Conservation (phyloP, 129 eudicot genomes). For the Lonicera japonica region DNA sequence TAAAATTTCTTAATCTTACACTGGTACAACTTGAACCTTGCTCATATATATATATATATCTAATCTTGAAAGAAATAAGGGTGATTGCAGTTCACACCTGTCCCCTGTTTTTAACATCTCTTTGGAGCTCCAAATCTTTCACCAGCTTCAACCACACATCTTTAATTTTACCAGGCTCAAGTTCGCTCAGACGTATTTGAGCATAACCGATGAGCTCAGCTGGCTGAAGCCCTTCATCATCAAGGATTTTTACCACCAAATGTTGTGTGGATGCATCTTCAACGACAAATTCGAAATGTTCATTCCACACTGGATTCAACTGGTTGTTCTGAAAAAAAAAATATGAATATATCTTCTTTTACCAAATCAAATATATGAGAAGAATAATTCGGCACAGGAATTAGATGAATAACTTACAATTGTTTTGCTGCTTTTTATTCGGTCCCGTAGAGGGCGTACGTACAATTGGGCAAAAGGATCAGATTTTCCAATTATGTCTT, state of each 20-base stretch:
- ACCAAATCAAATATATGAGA: background rate
- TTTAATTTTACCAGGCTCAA: conserved; percentile 91
- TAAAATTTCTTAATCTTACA: too few species aligned
- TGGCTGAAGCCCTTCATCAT: conserved; percentile 82
- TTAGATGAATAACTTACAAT: conserved; percentile 49
- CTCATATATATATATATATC: too few species aligned
- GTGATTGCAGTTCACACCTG: conserved; percentile 41
- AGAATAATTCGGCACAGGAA: background rate
- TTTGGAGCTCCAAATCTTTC: conserved; percentile 77
- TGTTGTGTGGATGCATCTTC: conserved; percentile 87
- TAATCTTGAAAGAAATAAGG: background rate
- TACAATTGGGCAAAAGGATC: conserved; percentile 88
- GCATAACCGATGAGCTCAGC: conserved; percentile 89
- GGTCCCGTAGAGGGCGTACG: conserved; percentile 62
- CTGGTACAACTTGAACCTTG: too few species aligned
- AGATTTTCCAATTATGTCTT: conserved; percentile 91
- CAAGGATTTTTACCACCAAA: conserved; percentile 75
- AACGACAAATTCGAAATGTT: conserved; percentile 85
- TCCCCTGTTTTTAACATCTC: conserved; percentile 86
- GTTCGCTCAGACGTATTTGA: conserved; percentile 60
- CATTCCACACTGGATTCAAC: conserved; percentile 96
- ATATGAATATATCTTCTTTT: background rate
- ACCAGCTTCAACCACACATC: conserved; percentile 94
- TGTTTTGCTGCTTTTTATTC: conserved; percentile 69
- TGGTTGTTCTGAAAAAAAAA: conserved; percentile 66